phyloP scores from a whole-genome alignment of 2,329 filamentous ascomycete species.

The Emergomyces africanus region DNA sequence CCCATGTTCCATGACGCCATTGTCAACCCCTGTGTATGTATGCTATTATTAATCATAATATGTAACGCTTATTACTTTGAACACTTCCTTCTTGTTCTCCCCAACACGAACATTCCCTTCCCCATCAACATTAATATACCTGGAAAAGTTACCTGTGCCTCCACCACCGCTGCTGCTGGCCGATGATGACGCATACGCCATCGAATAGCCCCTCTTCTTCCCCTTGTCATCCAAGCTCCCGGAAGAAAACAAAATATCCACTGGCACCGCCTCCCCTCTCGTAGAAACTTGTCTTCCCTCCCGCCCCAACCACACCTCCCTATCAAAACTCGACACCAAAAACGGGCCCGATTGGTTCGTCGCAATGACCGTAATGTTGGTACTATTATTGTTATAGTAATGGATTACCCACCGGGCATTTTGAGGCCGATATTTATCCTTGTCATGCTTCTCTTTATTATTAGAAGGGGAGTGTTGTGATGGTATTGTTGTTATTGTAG shows the following conservation, averaged over 20 bases:
- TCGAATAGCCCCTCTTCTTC: constrained; percentile 6
- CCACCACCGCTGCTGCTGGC: background rate
- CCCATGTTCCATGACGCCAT: background rate
- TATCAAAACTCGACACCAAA: constrained; percentile 7
- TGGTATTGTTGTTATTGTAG: background rate
- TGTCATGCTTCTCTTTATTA: background rate
- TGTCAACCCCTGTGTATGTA: background rate
- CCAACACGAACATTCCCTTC: constrained; percentile 4
- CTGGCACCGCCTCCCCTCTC: constrained; percentile 4
- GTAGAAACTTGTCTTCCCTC: constrained; percentile 1
- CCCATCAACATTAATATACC: constrained; percentile 4
- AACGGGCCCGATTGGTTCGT: constrained; percentile 9
- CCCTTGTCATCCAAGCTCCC: constrained; percentile 1
- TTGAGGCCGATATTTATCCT: background rate
- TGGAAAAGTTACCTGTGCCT: background rate
- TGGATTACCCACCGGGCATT: constrained; percentile 8
- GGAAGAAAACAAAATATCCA: constrained; percentile 7
- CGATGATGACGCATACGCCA: background rate
- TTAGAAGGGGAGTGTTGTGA: background rate
- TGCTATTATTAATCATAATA: constrained; percentile 9
- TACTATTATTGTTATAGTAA: constrained; percentile 10
- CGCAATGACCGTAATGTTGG: constrained; percentile 6
- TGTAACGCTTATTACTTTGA: constrained; percentile 10
- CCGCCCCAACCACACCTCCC: constrained; percentile 6
- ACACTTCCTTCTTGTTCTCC: constrained; percentile 1